Conservation (phyloP, 305 asterid species). For the Solanum hybrid region DNA sequence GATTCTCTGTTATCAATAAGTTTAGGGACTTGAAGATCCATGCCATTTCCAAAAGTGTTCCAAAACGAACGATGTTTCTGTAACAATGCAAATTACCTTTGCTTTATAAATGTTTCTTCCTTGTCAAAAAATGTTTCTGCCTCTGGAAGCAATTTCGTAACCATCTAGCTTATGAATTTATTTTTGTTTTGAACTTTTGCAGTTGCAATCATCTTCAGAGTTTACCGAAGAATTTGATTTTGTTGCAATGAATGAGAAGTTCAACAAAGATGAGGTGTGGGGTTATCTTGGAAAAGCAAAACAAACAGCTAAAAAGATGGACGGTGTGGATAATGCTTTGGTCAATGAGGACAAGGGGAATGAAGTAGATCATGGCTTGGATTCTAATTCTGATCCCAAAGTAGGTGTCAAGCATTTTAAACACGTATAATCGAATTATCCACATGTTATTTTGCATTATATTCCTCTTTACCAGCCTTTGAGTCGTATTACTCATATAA, state of each 20-base stretch:
- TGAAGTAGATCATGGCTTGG: slow-evolving; percentile 23
- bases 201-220: slow-evolving; percentile 30
- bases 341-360: slow-evolving; percentile 20
- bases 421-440: not conserved
- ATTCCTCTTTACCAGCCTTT: not conserved
- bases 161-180: not conserved
- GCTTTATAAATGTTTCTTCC: not conserved
- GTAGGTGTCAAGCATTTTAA: slow-evolving; percentile 20
- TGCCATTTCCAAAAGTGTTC: not conserved
- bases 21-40: not conserved
- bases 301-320: slow-evolving; percentile 27
- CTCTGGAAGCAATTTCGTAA: not conserved
- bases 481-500: not conserved
- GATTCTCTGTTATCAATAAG: not conserved
- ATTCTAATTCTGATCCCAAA: slow-evolving; percentile 27
- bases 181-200: slow-evolving; percentile 9
- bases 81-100: not conserved
- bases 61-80: not conserved
- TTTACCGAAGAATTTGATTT: slow-evolving; percentile 64
- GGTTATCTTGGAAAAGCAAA: slow-evolving; percentile 64
- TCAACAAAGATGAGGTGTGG: slow-evolving; percentile 78
- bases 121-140: not conserved
- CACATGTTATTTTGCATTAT: not conserved
- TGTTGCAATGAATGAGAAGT: slow-evolving; percentile 78
- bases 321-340: slow-evolving; percentile 17